Conservation (phyloP, 805 yeast species). For the Candida nanaspora region DNA sequence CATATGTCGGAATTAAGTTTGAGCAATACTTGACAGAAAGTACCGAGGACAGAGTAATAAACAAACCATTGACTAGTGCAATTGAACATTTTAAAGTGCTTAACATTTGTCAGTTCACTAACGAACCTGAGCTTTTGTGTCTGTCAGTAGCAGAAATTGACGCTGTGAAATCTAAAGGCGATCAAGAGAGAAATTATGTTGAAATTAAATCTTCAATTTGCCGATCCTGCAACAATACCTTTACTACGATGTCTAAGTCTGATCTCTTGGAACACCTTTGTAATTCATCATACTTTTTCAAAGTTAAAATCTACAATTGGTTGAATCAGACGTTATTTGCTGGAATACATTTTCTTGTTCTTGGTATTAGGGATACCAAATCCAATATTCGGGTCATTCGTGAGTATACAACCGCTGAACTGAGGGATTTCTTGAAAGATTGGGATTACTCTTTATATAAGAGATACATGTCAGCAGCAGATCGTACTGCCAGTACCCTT, state of each 20-base stretch:
- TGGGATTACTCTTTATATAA: not conserved
- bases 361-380: not conserved
- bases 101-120: not conserved
- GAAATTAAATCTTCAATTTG: not conserved
- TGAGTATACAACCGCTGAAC: not conserved
- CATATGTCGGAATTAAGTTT: conserved; percentile 1
- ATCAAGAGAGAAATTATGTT: not conserved
- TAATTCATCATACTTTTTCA: not conserved
- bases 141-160: not conserved
- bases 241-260: not conserved
- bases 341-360: not conserved
- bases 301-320: not conserved
- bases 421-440: not conserved
- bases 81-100: not conserved
- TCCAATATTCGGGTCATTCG: not conserved
- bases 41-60: not conserved
- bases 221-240: no score
- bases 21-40: not conserved
- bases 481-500: not conserved
- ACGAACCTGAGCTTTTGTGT: not conserved
- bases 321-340: not conserved
- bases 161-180: not conserved
- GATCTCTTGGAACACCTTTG: not conserved
- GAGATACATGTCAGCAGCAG: not conserved
- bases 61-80: not conserved